Base-by-base conservation (phyloP, 1,284 basidiomycete genomes). In the Pseudozyma thailandica region DNA sequence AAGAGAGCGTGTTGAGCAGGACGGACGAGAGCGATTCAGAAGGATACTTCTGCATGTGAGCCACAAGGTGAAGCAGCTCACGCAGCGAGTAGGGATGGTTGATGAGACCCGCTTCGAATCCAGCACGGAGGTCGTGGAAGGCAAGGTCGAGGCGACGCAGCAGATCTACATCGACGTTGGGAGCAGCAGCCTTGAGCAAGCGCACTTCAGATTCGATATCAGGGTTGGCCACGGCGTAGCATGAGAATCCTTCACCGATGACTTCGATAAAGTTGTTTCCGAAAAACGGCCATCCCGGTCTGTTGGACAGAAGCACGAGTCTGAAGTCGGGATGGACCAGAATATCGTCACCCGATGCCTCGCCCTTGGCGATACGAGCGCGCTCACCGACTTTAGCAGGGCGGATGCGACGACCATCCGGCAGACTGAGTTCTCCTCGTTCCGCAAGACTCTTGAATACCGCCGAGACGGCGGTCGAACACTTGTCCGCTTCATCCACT, bases 401-500 rank as follows among this genome's bases (percentile, higher is more conserved):
- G 1, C 80, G 70, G 16, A 82, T 78, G 9, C 79, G 70, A 7
- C 80, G 58, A 1, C 84, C 83, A 45, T 84, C 83, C 0, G 83
- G 79, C 2, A 84, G 69, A 15, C 78, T 74, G 16, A 84, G 69
- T 49, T 84, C 83, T 10, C 84, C 81, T 27, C 83, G 69, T 47
- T 79, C 78, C 1, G 84, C 82, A 20, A 84, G 71, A 26, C 76
- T 80, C 48, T 82, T 78, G 53, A 84, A 82, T 6, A 81, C 79
- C 6, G 83, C 83, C 12, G 79, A 79, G 37, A 84, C 83, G 6
- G 78, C 74, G 9, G 83, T 77, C 3, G 82, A 77, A 31, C 79
- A 79, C 66, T 84, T 84, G 73, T 84, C 84, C 2, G 79, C 82
- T 59, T 84, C 84, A 57, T 84, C 84, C 20, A 84, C 78, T 15